These are phyloP conservation scores for Amphicarpaea edgeworthii DNA, from an alignment of 306 rosid species.

Conservation along the genomic window DNA sequence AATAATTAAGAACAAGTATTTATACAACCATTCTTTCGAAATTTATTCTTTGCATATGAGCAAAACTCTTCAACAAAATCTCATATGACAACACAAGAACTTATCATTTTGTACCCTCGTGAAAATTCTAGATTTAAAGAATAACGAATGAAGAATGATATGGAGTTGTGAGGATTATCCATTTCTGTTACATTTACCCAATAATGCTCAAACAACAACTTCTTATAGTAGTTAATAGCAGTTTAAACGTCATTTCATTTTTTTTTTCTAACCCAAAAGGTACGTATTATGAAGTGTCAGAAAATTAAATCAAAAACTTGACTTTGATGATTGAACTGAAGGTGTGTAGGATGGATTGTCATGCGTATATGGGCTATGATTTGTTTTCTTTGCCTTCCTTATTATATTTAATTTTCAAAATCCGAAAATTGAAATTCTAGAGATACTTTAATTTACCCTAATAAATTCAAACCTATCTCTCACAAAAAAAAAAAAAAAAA, in stretches of 20 bases:
- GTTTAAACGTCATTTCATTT: not conserved
- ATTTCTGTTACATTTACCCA: not conserved
- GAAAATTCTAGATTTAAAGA: not conserved
- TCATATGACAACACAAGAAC: not conserved
- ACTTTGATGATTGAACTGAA: not conserved
- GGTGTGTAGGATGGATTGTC: not conserved
- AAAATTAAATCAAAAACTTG: slow-evolving; percentile 15
- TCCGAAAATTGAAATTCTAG: slow-evolving; percentile 5
- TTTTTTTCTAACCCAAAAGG: too few relatives aligned
- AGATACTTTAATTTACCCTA: slow-evolving; percentile 3
- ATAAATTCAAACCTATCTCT: slow-evolving; percentile 35
- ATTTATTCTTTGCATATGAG: not conserved
- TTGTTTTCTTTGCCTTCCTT: not conserved
- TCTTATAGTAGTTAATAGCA: not conserved
- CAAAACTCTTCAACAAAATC: not conserved
- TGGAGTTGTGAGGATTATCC: not conserved
- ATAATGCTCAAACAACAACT: not conserved
- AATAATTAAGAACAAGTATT: not conserved
- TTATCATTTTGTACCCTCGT: not conserved
- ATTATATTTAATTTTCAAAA: slow-evolving; percentile 4
- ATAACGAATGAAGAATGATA: not conserved
- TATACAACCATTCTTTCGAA: not conserved
- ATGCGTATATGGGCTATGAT: slow-evolving; percentile 15
- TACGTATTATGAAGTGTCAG: too few relatives aligned
- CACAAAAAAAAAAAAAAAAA: too few relatives aligned